Evolutionary conservation across 306 rosid genomes (phyloP).

Genomic region (Hippophae rhamnoides): DNA sequence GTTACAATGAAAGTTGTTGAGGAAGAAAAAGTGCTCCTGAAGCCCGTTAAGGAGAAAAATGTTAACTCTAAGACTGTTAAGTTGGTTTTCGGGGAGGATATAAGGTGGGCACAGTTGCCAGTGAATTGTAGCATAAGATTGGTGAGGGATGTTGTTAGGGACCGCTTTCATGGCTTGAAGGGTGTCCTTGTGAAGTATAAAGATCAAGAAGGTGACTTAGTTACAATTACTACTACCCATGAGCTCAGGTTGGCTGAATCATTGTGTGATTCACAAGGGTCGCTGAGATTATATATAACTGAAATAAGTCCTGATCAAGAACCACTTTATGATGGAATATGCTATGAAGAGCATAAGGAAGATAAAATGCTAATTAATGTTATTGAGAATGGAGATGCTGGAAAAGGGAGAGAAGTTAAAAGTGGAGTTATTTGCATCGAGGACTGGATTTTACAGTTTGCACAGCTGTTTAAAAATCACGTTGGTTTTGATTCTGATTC

Average conservation of each 20-base stretch:
- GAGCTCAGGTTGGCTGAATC: conserved; percentile 69
- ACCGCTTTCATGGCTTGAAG: conserved; percentile 60
- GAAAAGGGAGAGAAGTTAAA: conserved; percentile 21
- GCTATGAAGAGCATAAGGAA: conserved; percentile 13
- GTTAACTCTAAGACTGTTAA: conserved; percentile 57
- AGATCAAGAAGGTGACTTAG: conserved; percentile 87
- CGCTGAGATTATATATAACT: conserved; percentile 49
- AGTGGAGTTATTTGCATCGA: conserved; percentile 36
- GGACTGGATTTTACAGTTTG: conserved; percentile 94
- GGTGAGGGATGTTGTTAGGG: conserved; percentile 55
- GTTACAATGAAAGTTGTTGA: conserved; percentile 22
- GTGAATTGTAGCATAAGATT: conserved; percentile 53
- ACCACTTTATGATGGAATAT: conserved; percentile 48
- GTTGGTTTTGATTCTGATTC: conserved; percentile 86
- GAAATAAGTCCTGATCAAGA: conserved; percentile 53
- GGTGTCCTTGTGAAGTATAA: conserved; percentile 75
- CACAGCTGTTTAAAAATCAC: conserved; percentile 86
- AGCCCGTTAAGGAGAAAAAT: conserved; percentile 35
- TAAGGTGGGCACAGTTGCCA: conserved; percentile 75
- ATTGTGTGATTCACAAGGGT: conserved; percentile 38
- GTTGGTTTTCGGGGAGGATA: conserved; percentile 83
- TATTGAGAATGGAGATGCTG: conserved; percentile 31
- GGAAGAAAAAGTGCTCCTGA: conserved; percentile 21
- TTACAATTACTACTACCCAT: conserved; percentile 57
- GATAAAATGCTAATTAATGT: conserved; percentile 11